Evolutionary conservation across 1,139 yeast species (phyloP), one percentile per base, ranked within the genome.

Genomic region (Saccharomycopsis crataegensis): DNA sequence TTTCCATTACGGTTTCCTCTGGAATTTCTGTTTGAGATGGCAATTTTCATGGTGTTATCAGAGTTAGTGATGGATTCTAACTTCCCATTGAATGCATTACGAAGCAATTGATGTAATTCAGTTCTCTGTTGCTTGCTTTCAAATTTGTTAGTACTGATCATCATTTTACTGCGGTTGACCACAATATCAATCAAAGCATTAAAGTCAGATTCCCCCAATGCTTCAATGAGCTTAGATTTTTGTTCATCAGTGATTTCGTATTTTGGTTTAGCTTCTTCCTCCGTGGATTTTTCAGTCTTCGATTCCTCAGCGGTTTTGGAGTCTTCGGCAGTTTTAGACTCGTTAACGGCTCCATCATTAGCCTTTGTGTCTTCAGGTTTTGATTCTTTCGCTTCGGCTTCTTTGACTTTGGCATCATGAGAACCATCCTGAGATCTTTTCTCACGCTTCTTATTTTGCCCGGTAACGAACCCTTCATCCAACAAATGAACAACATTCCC

Each of bases 61-160:
- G 79, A 76, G 0, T 91, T 78, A 0, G 97, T 93, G 52, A 80
- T 77, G 5, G 96, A 80, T 59, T 93, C 98, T 49, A 93, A 72
- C 58, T 78, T 81, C 22, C 86, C 82, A 54, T 81, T 76, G 66
- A 90, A 94, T 0, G 88, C 84, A 53, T 75, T 78, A 61, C 98
- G 77, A 38, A 93, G 67, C 45, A 88, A 71, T 62, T 82, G 85
- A 67, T 93, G 99, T 50, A 93, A 73, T 58, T 76, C 71, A 0
- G 96, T 88, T 61, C 99, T 79, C 28, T 70, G 72, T 14, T 78
- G 76, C 64, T 93, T 93, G 57, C 85, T 91, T 14, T 75, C 74
- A 60, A 86, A 84, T 0, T 71, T 61, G 48, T 80, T 74, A 7
- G 69, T 70, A 0, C 94, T 83, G 62, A 79, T 83, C 69, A 82